Evolutionary conservation across 192 early-diverging fungal genomes (phyloP), one percentile per base, ranked within the genome.

Genomic region (Entomortierella parvispora): DNA sequence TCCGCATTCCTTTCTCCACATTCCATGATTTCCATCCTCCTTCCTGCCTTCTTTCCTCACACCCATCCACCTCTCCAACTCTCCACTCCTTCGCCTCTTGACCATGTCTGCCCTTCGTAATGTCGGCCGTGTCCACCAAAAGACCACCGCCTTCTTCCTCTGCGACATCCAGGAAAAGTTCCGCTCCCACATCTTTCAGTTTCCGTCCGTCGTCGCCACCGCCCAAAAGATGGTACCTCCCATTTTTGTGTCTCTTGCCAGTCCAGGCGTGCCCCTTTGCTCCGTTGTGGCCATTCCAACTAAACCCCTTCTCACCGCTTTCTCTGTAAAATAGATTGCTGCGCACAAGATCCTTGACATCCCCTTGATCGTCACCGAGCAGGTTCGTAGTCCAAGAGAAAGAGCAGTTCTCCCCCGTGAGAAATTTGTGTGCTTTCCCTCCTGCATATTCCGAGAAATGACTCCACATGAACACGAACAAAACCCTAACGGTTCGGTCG

Each of bases 121-220:
- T 23, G 81, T 92, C 40, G 83, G 83, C 25, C 86, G 83, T 54
- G 63, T 92, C 29, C 65, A 81, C 51, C 80, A 80, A 50, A 67
- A 80, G 51, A 78, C 85, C 26, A 94, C 94, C 1, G 94, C 92
- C 28, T 93, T 99, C 68, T 91, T 99, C 65, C 78, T 97, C 22
- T 99, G 97, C 80, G 96, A 99, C 71, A 86, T 99, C 53, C 97
- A 99, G 82, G 92, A 94, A 50, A 82, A 83, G 58, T 94, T 93
- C 77, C 85, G 89, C 37, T 56, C 83, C 2, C 84, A 86, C 47
- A 97, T 98, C 75, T 91, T 92, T 83, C 88, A 92, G 33, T 97
- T 93, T 68, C 87, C 87, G 14, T 88, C 89, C 20, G 80, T 99
- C 33, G 88, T 97, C 34, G 86, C 88, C 34, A 94, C 93, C 15